Evolutionary conservation across 2,329 filamentous ascomycete species (phyloP).

Genomic region (Colletotrichum liaoningense): DNA sequence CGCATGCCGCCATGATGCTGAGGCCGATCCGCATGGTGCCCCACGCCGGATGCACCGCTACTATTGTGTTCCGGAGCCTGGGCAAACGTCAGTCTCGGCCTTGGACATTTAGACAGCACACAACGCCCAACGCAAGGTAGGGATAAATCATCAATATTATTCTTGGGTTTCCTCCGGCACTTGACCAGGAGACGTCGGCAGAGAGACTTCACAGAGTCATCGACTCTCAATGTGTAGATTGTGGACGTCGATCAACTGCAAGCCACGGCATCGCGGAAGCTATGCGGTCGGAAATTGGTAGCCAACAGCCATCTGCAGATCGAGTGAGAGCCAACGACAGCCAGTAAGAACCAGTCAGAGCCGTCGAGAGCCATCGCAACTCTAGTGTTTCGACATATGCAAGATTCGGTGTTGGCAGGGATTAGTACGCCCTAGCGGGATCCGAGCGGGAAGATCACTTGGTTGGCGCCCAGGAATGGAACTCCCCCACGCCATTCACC

Average conservation of each 20-base stretch:
- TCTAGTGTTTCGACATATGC: constrained; percentile 36
- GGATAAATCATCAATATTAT: neutral
- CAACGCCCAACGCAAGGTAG: neutral
- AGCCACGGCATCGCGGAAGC: constrained; percentile 19
- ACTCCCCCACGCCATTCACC: constrained; percentile 30
- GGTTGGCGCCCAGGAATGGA: constrained; percentile 31
- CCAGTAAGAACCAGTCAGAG: constrained; percentile 6
- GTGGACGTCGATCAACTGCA: constrained; percentile 28
- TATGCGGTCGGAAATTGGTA: constrained; percentile 3
- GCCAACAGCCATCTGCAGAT: neutral
- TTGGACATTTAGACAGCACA: neutral
- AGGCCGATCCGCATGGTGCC: constrained; percentile 4
- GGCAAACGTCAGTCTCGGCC: constrained; percentile 1
- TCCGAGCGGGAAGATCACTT: constrained; percentile 32
- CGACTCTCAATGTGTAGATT: constrained; percentile 1
- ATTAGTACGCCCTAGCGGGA: constrained; percentile 29
- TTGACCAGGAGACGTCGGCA: neutral
- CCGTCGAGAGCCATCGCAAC: constrained; percentile 29
- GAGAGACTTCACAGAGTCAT: constrained; percentile 17
- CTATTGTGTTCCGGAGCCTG: neutral
- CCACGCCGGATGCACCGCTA: constrained; percentile 5
- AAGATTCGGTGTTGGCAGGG: constrained; percentile 36
- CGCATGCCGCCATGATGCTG: constrained; percentile 4
- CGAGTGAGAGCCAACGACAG: neutral
- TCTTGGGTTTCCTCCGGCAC: neutral